Evolutionary conservation across 106 monocot species (phyloP).

Genomic region (Narthecium ossifragum): DNA sequence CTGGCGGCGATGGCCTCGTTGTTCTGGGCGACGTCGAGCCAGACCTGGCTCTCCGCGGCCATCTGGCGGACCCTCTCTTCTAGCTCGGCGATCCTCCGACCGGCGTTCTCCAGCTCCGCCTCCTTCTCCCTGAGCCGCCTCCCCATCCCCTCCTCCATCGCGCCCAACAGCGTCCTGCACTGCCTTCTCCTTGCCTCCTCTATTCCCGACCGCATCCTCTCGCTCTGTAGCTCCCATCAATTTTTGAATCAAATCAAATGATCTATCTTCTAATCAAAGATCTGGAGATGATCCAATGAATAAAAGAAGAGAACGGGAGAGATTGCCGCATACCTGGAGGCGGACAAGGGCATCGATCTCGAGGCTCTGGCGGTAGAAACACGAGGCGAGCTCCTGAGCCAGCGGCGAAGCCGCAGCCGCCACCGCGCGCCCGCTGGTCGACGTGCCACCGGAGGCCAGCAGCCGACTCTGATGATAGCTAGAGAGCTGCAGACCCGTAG

Average conservation of each 20-base stretch:
- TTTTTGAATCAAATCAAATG: too few relatives aligned
- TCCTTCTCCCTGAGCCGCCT: slow-evolving; percentile 39
- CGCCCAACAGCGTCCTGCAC: slow-evolving; percentile 16
- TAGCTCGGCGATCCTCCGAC: slow-evolving; percentile 35
- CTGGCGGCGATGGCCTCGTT: slow-evolving; percentile 50
- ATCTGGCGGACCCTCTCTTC: slow-evolving; percentile 49
- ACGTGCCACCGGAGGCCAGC: slow-evolving; percentile 13
- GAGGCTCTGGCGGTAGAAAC: slow-evolving; percentile 24
- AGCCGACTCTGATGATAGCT: slow-evolving; percentile 12
- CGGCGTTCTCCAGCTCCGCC: slow-evolving; percentile 27
- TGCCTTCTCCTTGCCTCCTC: slow-evolving; percentile 34
- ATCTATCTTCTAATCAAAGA: neutral
- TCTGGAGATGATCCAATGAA: neutral
- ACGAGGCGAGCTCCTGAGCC: slow-evolving; percentile 18
- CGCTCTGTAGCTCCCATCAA: slow-evolving; percentile 19
- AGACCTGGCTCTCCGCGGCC: slow-evolving; percentile 52
- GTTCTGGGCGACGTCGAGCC: slow-evolving; percentile 54
- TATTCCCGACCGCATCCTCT: slow-evolving; percentile 29
- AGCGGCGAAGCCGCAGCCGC: neutral
- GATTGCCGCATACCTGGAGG: slow-evolving; percentile 21
- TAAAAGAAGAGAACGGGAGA: neutral
- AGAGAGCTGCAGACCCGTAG: neutral
- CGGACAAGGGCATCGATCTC: slow-evolving; percentile 48
- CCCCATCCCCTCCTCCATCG: slow-evolving; percentile 14
- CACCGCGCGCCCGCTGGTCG: slow-evolving; percentile 26